These are phyloP conservation scores for Pseudomonodictys pantanalensis DNA, from an alignment of 495 filamentous ascomycete genomes.

Conservation along the genomic window DNA sequence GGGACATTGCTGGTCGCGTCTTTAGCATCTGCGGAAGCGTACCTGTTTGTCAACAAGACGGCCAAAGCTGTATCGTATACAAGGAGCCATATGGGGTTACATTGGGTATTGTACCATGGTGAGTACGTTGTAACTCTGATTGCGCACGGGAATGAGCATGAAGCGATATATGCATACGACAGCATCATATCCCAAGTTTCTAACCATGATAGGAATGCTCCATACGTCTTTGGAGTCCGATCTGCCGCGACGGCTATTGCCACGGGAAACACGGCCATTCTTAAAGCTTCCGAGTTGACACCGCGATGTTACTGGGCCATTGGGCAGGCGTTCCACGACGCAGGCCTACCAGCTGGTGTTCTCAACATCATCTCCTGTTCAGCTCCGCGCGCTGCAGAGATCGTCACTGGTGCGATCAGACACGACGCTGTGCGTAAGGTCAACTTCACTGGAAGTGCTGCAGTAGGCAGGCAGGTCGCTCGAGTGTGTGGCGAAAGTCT, in stretches of 20 bases:
- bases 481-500: constrained; percentile 55
- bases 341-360: constrained; percentile 61
- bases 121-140: neutral
- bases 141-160: neutral
- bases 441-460: constrained; percentile 59
- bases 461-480: constrained; percentile 54
- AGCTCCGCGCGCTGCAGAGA: constrained; percentile 48
- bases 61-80: constrained; percentile 61
- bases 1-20: constrained; percentile 68
- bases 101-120: constrained; percentile 75
- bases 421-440: constrained; percentile 55
- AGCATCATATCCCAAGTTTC: neutral
- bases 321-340: constrained; percentile 64
- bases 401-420: constrained; percentile 55
- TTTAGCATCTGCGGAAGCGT: constrained; percentile 55
- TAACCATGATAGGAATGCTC: constrained; percentile 40
- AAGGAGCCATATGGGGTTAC: constrained; percentile 82
- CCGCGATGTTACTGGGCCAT: constrained; percentile 72
- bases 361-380: constrained; percentile 54
- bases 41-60: constrained; percentile 51
- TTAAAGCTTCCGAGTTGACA: constrained; percentile 74
- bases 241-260: constrained; percentile 72
- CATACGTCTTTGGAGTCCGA: constrained; percentile 34
- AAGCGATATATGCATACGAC: neutral
- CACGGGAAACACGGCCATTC: constrained; percentile 69